These are phyloP conservation scores for Capronia epimyces DNA, from an alignment of 2,329 filamentous ascomycete genomes.

Conservation along the genomic window DNA sequence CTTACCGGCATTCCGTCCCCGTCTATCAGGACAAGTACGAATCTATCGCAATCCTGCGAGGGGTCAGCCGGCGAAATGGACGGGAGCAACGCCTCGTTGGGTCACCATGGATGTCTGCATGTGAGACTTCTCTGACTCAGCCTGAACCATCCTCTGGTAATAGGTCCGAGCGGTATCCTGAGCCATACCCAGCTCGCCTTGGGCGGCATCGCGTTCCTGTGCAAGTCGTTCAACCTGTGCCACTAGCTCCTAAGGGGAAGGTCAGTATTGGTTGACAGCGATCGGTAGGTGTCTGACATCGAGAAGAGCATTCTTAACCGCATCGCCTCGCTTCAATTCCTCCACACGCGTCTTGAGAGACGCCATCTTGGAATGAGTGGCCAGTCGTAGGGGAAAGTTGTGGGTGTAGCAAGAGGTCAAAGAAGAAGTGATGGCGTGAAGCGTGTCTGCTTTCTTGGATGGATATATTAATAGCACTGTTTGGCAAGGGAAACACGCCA, in stretches of 20 bases:
- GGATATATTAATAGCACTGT: too few species aligned
- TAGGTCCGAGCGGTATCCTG: conserved; percentile 20
- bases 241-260: conserved; percentile 13
- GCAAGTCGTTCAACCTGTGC: conserved; percentile 16
- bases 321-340: conserved; percentile 11
- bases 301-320: conserved; percentile 14
- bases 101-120: conserved; percentile 20
- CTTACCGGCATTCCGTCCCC: conserved; percentile 36
- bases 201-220: conserved; percentile 16
- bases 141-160: conserved; percentile 21
- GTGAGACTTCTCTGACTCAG: conserved; percentile 15
- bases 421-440: neutral
- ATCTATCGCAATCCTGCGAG: conserved; percentile 22
- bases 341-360: conserved; percentile 18
- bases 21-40: conserved; percentile 30
- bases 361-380: conserved; percentile 9
- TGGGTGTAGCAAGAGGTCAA: neutral
- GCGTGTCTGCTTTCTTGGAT: neutral
- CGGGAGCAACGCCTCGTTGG: neutral
- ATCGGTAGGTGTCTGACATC: conserved; percentile 8
- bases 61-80: conserved; percentile 7
- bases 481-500: conserved; percentile 1
- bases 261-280: neutral
- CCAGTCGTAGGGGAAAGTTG: neutral
- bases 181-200: conserved; percentile 21